phyloP scores from a whole-genome alignment of 2,329 filamentous ascomycete genomes.

The Aspergillus amoenus region DNA sequence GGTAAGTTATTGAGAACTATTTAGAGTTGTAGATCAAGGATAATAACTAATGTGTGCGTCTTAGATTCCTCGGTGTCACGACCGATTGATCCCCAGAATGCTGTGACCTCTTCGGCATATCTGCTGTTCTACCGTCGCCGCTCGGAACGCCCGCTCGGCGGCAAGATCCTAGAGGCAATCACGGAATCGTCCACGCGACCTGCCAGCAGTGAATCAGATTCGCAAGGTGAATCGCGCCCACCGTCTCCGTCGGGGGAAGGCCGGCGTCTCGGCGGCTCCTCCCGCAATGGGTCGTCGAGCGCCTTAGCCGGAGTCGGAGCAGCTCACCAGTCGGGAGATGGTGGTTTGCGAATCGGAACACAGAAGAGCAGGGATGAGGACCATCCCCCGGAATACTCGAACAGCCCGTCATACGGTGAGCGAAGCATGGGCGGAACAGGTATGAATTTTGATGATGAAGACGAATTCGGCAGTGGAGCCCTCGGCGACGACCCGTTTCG shows the following conservation, averaged over 20 bases:
- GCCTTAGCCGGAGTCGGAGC: slow-evolving; percentile 75
- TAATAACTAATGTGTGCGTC: slow-evolving; percentile 40
- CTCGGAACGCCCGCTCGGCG: slow-evolving; percentile 74
- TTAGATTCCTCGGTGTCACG: slow-evolving; percentile 72
- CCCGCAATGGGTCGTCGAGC: slow-evolving; percentile 89
- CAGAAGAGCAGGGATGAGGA: slow-evolving; percentile 33
- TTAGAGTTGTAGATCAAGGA: background rate
- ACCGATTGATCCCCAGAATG: slow-evolving; percentile 58
- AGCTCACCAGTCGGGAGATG: slow-evolving; percentile 66
- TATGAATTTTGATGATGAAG: slow-evolving; percentile 34
- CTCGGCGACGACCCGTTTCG: slow-evolving; percentile 26
- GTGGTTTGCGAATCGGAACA: slow-evolving; percentile 53
- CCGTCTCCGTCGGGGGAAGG: slow-evolving; percentile 72
- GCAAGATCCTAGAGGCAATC: slow-evolving; percentile 70
- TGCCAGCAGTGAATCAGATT: slow-evolving; percentile 48
- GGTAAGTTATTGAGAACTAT: slow-evolving; percentile 53
- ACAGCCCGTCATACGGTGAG: slow-evolving; percentile 24
- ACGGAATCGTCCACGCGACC: slow-evolving; percentile 60
- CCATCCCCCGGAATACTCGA: slow-evolving; percentile 33
- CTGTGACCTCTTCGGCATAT: slow-evolving; percentile 79
- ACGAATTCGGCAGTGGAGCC: slow-evolving; percentile 23
- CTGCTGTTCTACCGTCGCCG: slow-evolving; percentile 93
- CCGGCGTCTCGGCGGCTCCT: slow-evolving; percentile 82
- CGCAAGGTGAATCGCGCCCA: slow-evolving; percentile 42
- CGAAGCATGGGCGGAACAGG: slow-evolving; percentile 26